Conservation (phyloP, 1,139 yeast species). For the Saccharomyces hybrid region DNA sequence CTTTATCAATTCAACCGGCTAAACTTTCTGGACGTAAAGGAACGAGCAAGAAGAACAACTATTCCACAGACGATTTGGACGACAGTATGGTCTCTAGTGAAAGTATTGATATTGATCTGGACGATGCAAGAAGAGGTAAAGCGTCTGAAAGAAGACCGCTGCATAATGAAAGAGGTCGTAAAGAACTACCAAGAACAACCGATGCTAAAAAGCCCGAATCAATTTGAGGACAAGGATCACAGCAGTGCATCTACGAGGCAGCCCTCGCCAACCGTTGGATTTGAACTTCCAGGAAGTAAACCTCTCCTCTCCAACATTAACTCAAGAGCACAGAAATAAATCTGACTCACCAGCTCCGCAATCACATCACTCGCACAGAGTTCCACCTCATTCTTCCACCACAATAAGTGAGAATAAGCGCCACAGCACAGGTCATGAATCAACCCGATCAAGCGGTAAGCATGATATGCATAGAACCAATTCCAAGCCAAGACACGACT, state of each 20-base stretch:
- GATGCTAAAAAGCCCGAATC: background rate
- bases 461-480: conserved; percentile 1
- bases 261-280: conserved; percentile 21
- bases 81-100: conserved; percentile 23
- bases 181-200: background rate
- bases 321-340: conserved; percentile 7
- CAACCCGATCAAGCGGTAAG: background rate
- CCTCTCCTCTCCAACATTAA: conserved; percentile 21
- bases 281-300: conserved; percentile 26
- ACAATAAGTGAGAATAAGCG: conserved; percentile 2
- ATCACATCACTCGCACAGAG: conserved; percentile 2
- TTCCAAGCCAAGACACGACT: conserved; percentile 10
- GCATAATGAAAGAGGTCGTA: conserved; percentile 5
- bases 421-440: conserved; percentile 1
- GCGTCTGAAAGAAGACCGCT: conserved; percentile 2
- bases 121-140: conserved; percentile 14
- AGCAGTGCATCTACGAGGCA: conserved; percentile 4
- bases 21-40: conserved; percentile 10
- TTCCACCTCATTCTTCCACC: conserved; percentile 3
- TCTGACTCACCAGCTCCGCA: conserved; percentile 3
- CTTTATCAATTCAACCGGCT: conserved; percentile 1
- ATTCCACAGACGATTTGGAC: conserved; percentile 10
- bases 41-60: conserved; percentile 3
- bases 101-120: conserved; percentile 28
- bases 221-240: conserved; percentile 1